Evolutionary conservation across 371 early-diverging fungal genomes (phyloP), one percentile per base, ranked within the genome.

Genomic region (Nosema muscidifuracis): DNA sequence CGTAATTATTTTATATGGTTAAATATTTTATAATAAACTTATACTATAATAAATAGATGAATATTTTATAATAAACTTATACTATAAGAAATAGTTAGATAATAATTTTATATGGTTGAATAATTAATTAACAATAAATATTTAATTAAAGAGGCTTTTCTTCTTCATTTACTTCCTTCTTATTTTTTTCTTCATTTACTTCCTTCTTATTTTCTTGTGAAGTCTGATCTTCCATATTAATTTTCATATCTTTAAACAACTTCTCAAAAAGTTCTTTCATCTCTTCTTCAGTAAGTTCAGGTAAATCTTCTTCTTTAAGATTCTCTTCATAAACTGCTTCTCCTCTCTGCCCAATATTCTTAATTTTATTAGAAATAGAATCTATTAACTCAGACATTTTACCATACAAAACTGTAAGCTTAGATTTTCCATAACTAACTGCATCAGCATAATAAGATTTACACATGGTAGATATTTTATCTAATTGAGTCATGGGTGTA

Each of bases 191-290:
- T 30, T 63, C 61, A 2, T 33, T 13, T 47, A 20, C 66, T 13
- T 30, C 53, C 24, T 68, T 22, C n/a, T 65, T 65, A 18, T 55
- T 69, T 26, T 65, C 24, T 38, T 65, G 47, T 33, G 13, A 22
- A 18, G 26, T 55, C 47, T 64, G 22, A 26, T 40, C 66, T 30
- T 43, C 26, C 36, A 71, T 61, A 31, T 69, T 28, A 26, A 58
- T 43, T 42, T 33, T 24, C 16, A 74, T 61, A 3, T 73, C 70
- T 24, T 68, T 67, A 65, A 71, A 18, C 15, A 78, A 36, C 22
- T 68, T 67, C 55, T 71, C 71, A 31, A 71, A 56, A 31, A 74
- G 65, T 22, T 62, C 50, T 28, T 73, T 71, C 42, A 67, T 68
- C 42, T 36, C 42, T 44, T 60, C 58, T 26, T 71, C 71, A n/a